Evolutionary conservation across 225 moss, liverwort and hornwort species (phyloP).

Genomic region (Rhytidiadelphus loreus): DNA sequence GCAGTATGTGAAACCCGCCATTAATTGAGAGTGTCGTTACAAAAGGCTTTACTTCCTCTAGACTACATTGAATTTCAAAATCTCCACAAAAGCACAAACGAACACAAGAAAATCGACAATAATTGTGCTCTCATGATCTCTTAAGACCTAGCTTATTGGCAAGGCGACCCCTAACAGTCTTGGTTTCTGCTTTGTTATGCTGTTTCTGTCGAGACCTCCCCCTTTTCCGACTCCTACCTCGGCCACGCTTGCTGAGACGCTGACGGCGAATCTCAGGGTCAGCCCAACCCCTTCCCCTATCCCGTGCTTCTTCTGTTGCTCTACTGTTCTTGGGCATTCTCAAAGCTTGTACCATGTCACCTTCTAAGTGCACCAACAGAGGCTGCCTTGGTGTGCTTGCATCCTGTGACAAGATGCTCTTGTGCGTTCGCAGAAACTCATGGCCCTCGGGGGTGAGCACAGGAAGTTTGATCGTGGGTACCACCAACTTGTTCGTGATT

Average conservation of each 20-base stretch:
- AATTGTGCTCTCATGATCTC: constrained; percentile 8
- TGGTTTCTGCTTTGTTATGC: constrained; percentile 8
- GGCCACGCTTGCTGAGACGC: constrained; percentile 25
- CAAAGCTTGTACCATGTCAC: constrained; percentile 59
- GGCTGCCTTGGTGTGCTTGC: not conserved
- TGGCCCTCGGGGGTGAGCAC: constrained; percentile 29
- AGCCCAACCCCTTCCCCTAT: constrained; percentile 65
- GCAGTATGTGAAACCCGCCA: not conserved
- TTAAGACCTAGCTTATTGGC: constrained; percentile 39
- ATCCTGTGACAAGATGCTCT: constrained; percentile 1
- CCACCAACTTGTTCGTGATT: constrained; percentile 35
- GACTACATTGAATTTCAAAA: not conserved
- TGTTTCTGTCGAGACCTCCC: constrained; percentile 23
- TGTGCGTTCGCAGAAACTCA: constrained; percentile 28
- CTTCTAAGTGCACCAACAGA: constrained; percentile 43
- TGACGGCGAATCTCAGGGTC: constrained; percentile 46
- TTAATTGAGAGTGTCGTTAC: not conserved
- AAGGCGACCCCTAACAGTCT: constrained; percentile 46
- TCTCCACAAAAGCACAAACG: not conserved
- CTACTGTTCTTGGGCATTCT: constrained; percentile 12
- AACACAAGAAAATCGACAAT: not conserved
- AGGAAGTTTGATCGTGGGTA: constrained; percentile 40
- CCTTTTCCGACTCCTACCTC: constrained; percentile 14
- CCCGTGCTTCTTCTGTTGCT: constrained; percentile 7
- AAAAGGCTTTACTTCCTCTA: not conserved